Evolutionary conservation across 2,329 filamentous ascomycete genomes (phyloP).

Genomic region (Xylariaceae sp.): DNA sequence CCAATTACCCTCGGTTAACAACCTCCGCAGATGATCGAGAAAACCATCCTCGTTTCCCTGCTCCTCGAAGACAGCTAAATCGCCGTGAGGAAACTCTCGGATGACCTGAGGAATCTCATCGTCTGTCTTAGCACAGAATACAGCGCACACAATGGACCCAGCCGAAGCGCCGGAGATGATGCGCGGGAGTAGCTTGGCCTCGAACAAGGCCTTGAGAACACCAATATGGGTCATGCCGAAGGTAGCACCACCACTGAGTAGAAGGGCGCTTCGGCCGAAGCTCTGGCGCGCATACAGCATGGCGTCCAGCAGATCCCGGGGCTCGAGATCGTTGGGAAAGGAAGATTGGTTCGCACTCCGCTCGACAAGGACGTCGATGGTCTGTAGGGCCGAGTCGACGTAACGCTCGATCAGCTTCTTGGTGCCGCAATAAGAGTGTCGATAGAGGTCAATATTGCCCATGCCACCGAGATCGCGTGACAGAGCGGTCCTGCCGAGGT

Average conservation of each 20-base stretch:
- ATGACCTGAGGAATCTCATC: constrained; percentile 77
- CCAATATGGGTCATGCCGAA: constrained; percentile 94
- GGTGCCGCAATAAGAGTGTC: constrained; percentile 83
- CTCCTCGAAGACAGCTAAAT: constrained; percentile 80
- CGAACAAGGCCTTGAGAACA: constrained; percentile 81
- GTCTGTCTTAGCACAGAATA: constrained; percentile 79
- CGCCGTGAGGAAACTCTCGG: constrained; percentile 76
- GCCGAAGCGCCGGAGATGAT: constrained; percentile 90
- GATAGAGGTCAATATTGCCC: constrained; percentile 82
- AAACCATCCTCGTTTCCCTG: constrained; percentile 64
- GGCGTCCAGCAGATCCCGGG: constrained; percentile 68
- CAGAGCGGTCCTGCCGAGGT: constrained; percentile 79
- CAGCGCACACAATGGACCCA: constrained; percentile 83
- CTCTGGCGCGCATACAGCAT: constrained; percentile 77
- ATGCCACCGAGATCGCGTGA: constrained; percentile 85
- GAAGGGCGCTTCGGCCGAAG: constrained; percentile 82
- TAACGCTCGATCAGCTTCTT: constrained; percentile 88
- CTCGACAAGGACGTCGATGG: constrained; percentile 75
- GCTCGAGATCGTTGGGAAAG: constrained; percentile 62
- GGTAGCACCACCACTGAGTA: constrained; percentile 85
- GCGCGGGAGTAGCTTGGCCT: constrained; percentile 76
- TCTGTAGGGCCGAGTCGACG: constrained; percentile 78
- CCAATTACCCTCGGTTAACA: constrained; percentile 83
- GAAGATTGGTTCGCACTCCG: constrained; percentile 50
- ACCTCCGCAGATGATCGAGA: constrained; percentile 71